phyloP scores from a whole-genome alignment of 1,139 yeast species.

The Kluyveromyces sp. region DNA sequence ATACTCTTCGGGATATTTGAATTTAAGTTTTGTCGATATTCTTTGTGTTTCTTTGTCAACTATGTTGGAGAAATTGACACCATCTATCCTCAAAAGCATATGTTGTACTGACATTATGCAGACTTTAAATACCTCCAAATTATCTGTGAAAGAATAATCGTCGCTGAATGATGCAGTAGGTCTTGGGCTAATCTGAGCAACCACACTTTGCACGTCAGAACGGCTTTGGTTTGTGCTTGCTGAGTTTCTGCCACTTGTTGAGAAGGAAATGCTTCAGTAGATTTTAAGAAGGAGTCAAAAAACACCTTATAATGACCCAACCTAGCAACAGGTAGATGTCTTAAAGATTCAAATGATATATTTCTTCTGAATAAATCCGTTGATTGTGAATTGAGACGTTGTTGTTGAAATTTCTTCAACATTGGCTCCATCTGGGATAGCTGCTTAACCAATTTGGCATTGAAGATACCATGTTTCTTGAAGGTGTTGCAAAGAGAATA shows the following conservation, averaged over 20 bases:
- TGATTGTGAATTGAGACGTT: slow-evolving; percentile 3
- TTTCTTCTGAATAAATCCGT: slow-evolving; percentile 5
- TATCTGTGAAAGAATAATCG: not conserved
- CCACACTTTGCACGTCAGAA: too few relatives aligned
- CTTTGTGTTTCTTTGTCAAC: slow-evolving; percentile 2
- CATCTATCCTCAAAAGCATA: slow-evolving; percentile 3
- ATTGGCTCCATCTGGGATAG: slow-evolving; percentile 4
- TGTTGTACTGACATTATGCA: not conserved
- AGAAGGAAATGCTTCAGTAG: not conserved
- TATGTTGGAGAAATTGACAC: not conserved
- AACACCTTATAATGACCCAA: slow-evolving; percentile 6
- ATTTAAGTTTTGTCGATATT: not conserved
- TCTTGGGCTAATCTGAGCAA: not conserved
- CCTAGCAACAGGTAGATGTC: slow-evolving; percentile 6
- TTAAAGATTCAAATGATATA: slow-evolving; percentile 3
- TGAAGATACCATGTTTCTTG: slow-evolving; percentile 1
- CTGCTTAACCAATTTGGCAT: not conserved
- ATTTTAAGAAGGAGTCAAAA: slow-evolving; percentile 1
- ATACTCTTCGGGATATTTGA: slow-evolving; percentile 4
- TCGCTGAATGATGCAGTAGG: not conserved
- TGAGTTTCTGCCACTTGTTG: not conserved
- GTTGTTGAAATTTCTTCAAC: slow-evolving; percentile 5
- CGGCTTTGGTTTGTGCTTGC: too few relatives aligned
- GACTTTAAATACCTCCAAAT: not conserved
- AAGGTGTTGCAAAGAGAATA: slow-evolving; percentile 4